These are phyloP conservation scores for Diplodia sapinea DNA, from an alignment of 2,329 filamentous ascomycete species.

Conservation along the genomic window DNA sequence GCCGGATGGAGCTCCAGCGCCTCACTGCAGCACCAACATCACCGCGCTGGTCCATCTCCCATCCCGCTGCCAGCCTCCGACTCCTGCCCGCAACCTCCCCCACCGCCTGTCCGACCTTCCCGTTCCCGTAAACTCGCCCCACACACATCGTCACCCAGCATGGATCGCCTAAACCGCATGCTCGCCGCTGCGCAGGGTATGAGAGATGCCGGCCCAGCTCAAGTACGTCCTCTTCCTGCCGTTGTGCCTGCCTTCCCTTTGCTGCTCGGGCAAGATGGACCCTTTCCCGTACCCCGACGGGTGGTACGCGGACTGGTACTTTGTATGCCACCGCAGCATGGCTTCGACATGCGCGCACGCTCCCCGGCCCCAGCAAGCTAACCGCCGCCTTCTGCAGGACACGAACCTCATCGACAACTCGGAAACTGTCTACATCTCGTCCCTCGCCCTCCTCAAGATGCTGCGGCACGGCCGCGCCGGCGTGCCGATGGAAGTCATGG, in stretches of 20 bases:
- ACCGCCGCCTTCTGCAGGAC: constrained; percentile 62
- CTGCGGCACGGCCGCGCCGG: constrained; percentile 94
- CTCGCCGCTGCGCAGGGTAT: constrained; percentile 73
- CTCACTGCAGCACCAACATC: constrained; percentile 18
- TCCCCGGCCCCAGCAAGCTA: constrained; percentile 17
- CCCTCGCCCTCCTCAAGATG: constrained; percentile 97
- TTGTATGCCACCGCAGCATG: constrained; percentile 26
- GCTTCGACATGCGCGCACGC: constrained; percentile 3
- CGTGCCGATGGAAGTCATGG: constrained; percentile 99
- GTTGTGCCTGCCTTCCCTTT: constrained; percentile 30
- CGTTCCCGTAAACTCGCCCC: constrained; percentile 20
- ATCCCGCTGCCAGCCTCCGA: constrained; percentile 12
- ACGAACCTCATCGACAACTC: constrained; percentile 97
- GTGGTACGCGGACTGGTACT: constrained; percentile 31
- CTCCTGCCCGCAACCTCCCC: constrained; percentile 13
- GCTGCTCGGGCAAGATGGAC: constrained; percentile 23
- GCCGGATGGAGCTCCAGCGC: constrained; percentile 25
- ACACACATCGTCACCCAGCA: constrained; percentile 47
- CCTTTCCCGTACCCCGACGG: constrained; percentile 32
- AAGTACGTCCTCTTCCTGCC: constrained; percentile 55
- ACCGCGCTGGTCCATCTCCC: constrained; percentile 13
- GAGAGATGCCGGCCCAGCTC: constrained; percentile 68
- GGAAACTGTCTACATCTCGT: constrained; percentile 99
- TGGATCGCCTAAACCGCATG: constrained; percentile 93
- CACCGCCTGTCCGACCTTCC: constrained; percentile 19